phyloP scores from a whole-genome alignment of 106 monocot species.

The Dendrobium catenatum region DNA sequence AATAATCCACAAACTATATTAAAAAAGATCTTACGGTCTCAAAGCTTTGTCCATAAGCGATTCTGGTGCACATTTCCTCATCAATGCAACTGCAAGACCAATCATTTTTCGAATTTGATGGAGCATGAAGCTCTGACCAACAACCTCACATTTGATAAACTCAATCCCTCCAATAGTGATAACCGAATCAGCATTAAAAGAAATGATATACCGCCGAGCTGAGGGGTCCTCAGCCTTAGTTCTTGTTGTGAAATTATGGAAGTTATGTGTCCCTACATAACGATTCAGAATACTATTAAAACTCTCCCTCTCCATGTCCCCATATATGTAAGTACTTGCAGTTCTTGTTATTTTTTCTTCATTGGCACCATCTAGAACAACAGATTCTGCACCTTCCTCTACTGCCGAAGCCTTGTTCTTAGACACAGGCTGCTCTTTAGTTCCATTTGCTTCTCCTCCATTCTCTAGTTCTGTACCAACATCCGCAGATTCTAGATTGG shows the following conservation, averaged over 20 bases:
- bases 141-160: constrained; percentile 79
- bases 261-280: constrained; percentile 88
- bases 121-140: constrained; percentile 98
- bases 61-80: constrained; percentile 77
- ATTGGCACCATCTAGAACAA: neutral
- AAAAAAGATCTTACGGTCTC: constrained; percentile 38
- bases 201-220: constrained; percentile 76
- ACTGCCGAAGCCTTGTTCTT: neutral
- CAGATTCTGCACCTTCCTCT: neutral
- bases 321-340: constrained; percentile 34
- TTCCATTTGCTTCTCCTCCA: neutral
- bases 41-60: constrained; percentile 69
- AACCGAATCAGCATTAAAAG: constrained; percentile 53
- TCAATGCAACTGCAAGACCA: constrained; percentile 77
- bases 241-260: constrained; percentile 95
- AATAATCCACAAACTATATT: neutral
- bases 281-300: constrained; percentile 60
- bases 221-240: constrained; percentile 91
- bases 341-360: constrained; percentile 5
- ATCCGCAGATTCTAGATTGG: neutral
- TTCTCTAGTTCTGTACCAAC: neutral
- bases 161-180: constrained; percentile 66
- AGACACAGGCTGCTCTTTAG: neutral
- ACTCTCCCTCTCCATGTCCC: constrained; percentile 62
- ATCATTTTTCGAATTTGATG: constrained; percentile 99